Base-by-base conservation (phyloP, 306 rosid genomes). In the Vicia villosa region DNA sequence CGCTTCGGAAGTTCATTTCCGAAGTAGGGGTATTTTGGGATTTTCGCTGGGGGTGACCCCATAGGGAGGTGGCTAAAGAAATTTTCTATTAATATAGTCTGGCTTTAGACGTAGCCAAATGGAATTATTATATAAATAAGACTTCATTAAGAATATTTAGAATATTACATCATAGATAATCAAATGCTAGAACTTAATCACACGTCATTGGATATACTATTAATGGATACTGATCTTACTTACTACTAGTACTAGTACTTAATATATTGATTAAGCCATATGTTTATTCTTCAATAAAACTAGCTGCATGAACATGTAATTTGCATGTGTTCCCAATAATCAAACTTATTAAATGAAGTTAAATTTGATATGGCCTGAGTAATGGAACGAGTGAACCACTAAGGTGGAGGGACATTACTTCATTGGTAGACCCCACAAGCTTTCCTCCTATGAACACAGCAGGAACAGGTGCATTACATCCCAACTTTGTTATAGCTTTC, bases 331-430 rank as follows among this genome's bases (percentile, higher is more conserved):
- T 63, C 26, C 17, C 8, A 3, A 0, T 21, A 14, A 40, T 46
- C 28, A 84, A 58, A 8, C 22, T 17, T 79, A 74, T 45, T n/a
- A 4, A 38, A n/a, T 19, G 9, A 20, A 68, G 7, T 6, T 49
- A 58, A 4, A 22, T 43, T 37, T n/a, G 74, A 43, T 73, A 86
- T 54, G 91, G 89, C 69, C 74, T 82, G 4, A 95, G 84, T 41
- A 77, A 59, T 63, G 66, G 77, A 64, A 32, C 77, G 22, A 95
- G 86, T 13, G 70, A 66, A 34, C 99, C 97, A 55, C 94, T 82
- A 0, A 95, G 88, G 84, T 95, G 99, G 34, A 88, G 95, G 32
- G 99, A 95, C 99, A 95, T 95, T 73, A 95, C 94, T 81, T 95
- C 99, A 65, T 95, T 95, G 49, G 97, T 95, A 65, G 99, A 95